A percentile compares a stretch with the other conserved stretches of the same genome.
Evolutionary conservation across 352 stramenopile genomes (phyloP).

Genomic region (Globisporangium cylindrosporum): DNA sequence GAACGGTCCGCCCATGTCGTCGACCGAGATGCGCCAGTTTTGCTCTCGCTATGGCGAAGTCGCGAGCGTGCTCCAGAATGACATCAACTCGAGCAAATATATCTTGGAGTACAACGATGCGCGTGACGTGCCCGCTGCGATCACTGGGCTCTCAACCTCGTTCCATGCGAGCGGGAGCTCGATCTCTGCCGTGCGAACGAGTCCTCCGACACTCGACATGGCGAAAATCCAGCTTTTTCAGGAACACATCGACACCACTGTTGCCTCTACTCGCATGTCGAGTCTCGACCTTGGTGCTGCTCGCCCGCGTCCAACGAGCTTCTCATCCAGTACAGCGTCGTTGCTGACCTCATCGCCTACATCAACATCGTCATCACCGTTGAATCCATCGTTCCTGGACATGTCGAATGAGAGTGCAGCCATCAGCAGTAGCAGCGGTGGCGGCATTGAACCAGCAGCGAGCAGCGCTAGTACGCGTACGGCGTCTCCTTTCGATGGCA

Average conservation of each 20-base stretch:
- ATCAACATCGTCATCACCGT: conserved; percentile 58
- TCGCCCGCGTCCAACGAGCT: conserved; percentile 35
- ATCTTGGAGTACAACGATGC: conserved; percentile 79
- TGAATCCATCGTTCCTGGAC: conserved; percentile 58
- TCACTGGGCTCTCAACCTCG: conserved; percentile 33
- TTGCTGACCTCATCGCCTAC: conserved; percentile 60
- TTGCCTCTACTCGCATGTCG: neutral
- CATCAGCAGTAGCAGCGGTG: neutral
- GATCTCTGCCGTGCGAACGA: conserved; percentile 45
- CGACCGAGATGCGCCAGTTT: conserved; percentile 55
- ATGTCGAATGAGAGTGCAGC: neutral
- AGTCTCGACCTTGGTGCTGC: neutral
- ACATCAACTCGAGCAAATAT: conserved; percentile 40
- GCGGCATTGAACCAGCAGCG: conserved; percentile 2
- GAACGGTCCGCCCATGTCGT: conserved; percentile 20
- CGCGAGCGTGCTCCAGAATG: conserved; percentile 62
- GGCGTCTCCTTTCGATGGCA: conserved; percentile 25
- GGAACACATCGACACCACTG: conserved; percentile 34
- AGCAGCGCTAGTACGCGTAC: conserved; percentile 10
- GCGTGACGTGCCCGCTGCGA: conserved; percentile 39
- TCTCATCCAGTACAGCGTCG: conserved; percentile 57
- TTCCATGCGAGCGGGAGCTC: conserved; percentile 32
- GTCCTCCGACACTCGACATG: conserved; percentile 52
- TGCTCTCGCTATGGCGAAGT: conserved; percentile 72
- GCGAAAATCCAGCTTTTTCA: conserved; percentile 67